Base-by-base conservation (phyloP, 2,329 filamentous ascomycete genomes). In the Akanthomyces lecanii region DNA sequence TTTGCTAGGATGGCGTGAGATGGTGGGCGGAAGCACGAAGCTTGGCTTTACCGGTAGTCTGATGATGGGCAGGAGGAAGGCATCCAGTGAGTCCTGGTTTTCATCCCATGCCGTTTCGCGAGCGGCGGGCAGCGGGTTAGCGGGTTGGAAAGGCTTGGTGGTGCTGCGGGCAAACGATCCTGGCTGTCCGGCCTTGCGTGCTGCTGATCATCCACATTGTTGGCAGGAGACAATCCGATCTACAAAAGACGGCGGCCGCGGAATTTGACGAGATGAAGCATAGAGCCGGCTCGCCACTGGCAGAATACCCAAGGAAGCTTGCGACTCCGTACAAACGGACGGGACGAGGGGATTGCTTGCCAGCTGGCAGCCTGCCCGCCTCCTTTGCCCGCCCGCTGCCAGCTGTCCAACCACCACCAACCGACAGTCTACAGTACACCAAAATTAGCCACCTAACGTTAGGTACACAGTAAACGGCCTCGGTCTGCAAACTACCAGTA, bases 181-280 rank as follows among this genome's bases (percentile, higher is more conserved):
- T 59, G 56, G 36, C 33, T n/a, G 25, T 59, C 30, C 45, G 56
- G 33, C 47, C 57, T 53, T 40, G 30, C 28, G 38, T 23, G 52
- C 30, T 56, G 44, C 51, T 62, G 45, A 62, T 51, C 60, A 44
- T 52, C 28, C 50, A 16, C 59, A 61, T 61, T 55, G 51, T 61
- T 54, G 42, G 33, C 50, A 52, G 59, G 59, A 61, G 38, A 44
- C 51, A 48, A 48, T 42, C 30, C n/a, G 51, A 61, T 61, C 59
- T 54, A 33, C 59, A 61, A 5, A 52, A 36, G 16, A 21, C 40
- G 42, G 51, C n/a, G 40, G 40, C 51, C 42, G 42, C 42, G 40
- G 51, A 40, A 30, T 14, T 48, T 30, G 18, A 21, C 23, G 36
- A 30, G 28, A 18, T 55, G 59, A 54, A 48, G 59, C 59, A 38